Conservation (phyloP, 176 grass and related monocot species). For the Aegilops speltoides region DNA sequence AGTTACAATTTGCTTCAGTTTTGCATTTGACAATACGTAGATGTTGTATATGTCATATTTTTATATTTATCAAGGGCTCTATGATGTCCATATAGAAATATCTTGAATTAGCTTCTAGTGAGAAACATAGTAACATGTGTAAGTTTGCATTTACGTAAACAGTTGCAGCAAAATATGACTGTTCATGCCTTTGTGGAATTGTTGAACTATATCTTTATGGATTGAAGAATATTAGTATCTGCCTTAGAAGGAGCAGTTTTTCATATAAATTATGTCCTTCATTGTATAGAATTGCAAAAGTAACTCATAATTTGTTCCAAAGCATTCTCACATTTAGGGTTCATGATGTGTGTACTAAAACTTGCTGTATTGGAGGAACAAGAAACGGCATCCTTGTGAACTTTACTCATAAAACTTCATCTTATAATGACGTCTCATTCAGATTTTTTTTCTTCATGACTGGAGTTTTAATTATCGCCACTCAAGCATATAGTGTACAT, state of each 20-base stretch:
- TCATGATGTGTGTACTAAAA: background rate
- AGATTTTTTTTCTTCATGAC: too few relatives aligned
- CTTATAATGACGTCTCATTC: too few relatives aligned
- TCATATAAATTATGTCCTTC: background rate
- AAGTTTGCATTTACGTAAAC: too few relatives aligned
- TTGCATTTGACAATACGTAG: background rate
- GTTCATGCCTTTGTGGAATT: too few relatives aligned
- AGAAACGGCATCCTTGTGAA: too few relatives aligned
- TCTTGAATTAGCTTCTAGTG: background rate
- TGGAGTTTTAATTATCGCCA: too few relatives aligned
- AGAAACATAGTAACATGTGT: background rate
- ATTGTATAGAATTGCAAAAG: background rate
- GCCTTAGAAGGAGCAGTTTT: background rate
- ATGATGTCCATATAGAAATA: background rate
- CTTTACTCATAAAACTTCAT: too few relatives aligned
- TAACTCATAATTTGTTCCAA: background rate
- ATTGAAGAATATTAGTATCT: too few relatives aligned
- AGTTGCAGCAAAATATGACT: too few relatives aligned
- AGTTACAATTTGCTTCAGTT: background rate
- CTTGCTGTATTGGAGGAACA: background rate
- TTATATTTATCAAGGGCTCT: background rate
- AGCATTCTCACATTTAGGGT: background rate
- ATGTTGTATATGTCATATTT: background rate
- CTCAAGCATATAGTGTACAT: too few relatives aligned
- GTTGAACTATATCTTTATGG: too few relatives aligned